These are phyloP conservation scores for Saturnispora quitensis DNA, from an alignment of 805 yeast genomes.

Conservation along the genomic window DNA sequence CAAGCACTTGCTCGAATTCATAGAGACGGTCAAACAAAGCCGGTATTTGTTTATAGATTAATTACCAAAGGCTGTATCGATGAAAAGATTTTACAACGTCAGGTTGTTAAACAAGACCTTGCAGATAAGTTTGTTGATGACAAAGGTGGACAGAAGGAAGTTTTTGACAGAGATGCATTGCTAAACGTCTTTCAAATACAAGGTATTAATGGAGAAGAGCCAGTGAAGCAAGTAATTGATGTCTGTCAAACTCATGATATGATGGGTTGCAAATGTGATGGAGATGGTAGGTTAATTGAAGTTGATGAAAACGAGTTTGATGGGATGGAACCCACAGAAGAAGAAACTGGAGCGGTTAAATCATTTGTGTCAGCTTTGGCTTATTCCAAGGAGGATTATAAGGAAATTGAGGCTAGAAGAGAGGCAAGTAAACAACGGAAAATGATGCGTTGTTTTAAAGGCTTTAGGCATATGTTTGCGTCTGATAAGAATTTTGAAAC, in stretches of 20 bases:
- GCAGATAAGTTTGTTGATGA: conserved; percentile 60
- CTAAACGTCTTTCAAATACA: conserved; percentile 61
- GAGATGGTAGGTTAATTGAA: conserved; percentile 34
- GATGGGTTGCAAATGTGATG: conserved; percentile 53
- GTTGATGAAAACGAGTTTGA: conserved; percentile 8
- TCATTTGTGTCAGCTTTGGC: conserved; percentile 52
- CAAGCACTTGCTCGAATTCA: conserved; percentile 96
- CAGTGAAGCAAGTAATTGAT: conserved; percentile 28
- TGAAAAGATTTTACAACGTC: conserved; percentile 90
- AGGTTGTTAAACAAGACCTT: conserved; percentile 70
- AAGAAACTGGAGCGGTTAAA: conserved; percentile 8
- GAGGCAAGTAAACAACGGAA: conserved; percentile 20
- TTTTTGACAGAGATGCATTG: conserved; percentile 62
- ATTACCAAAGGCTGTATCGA: conserved; percentile 86
- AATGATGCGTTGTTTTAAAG: conserved; percentile 50
- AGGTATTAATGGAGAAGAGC: conserved; percentile 3
- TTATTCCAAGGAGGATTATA: conserved; percentile 18
- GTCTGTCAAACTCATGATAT: conserved; percentile 71
- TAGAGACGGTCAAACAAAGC: conserved; percentile 80
- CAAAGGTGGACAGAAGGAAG: conserved; percentile 39
- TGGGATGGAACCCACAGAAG: conserved; percentile 11
- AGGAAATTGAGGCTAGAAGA: conserved; percentile 22
- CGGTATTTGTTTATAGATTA: conserved; percentile 73
- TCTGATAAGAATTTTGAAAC: background rate
- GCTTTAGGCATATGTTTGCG: conserved; percentile 59